Conservation (phyloP, 2,329 filamentous ascomycete genomes). For the Arthrobotrys sinensis region DNA sequence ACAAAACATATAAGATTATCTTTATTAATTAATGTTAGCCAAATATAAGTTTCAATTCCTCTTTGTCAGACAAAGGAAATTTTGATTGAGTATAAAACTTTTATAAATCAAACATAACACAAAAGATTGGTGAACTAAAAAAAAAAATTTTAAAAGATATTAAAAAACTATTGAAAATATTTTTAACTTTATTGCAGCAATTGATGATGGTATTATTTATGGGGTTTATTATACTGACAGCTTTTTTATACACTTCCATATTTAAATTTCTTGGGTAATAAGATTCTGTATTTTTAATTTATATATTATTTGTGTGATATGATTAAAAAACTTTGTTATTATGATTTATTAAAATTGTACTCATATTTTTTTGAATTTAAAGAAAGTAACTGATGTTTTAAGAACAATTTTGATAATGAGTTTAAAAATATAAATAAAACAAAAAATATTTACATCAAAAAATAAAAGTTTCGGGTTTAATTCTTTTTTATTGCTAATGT, state of each 20-base stretch:
- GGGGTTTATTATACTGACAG: background rate
- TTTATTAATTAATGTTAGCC: background rate
- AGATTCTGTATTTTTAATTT: no score
- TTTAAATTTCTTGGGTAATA: no score
- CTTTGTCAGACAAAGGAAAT: background rate
- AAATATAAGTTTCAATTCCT: background rate
- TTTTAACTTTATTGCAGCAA: conserved; percentile 16
- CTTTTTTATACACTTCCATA: background rate
- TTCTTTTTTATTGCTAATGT: no score
- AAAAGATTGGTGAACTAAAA: conserved; percentile 7
- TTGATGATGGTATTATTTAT: conserved; percentile 6
- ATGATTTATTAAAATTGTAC: no score
- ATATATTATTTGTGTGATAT: no score
- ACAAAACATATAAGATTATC: conserved; percentile 4
- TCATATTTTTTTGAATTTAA: no score
- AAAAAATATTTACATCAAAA: no score
- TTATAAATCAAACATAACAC: conserved; percentile 1
- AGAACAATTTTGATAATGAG: no score
- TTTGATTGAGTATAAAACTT: conserved; percentile 6
- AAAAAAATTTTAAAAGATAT: conserved; percentile 3
- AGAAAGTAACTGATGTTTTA: no score
- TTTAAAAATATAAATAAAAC: no score
- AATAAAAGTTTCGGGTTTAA: no score
- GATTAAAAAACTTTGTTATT: no score
- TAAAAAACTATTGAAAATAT: conserved; percentile 4